Evolutionary conservation across 1,284 basidiomycete species (phyloP).

Genomic region (Ganoderma sp.): DNA sequence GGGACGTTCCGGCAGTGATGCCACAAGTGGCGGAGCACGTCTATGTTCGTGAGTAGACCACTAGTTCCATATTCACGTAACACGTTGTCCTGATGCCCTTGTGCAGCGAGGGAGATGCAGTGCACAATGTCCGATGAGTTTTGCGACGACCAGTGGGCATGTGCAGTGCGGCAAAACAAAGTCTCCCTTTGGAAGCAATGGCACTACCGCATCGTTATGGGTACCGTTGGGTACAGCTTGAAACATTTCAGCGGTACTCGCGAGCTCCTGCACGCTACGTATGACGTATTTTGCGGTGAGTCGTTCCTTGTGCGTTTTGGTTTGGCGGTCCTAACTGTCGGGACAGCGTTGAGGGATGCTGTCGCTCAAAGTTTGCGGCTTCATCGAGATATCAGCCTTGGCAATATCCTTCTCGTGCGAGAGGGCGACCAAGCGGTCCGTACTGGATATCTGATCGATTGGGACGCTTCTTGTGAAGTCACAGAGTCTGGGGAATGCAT

Average conservation of each 20-base stretch:
- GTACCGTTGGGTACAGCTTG: conserved; percentile 18
- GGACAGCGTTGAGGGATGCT: conserved; percentile 19
- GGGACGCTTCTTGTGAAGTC: conserved; percentile 15
- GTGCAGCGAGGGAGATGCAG: conserved; percentile 3
- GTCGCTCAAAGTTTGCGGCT: conserved; percentile 6
- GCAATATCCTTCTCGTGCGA: conserved; percentile 21
- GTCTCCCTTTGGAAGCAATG: neutral
- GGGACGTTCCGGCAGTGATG: neutral
- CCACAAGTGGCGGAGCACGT: neutral
- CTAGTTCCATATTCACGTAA: neutral
- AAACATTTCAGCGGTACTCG: conserved; percentile 4
- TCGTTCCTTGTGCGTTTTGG: neutral
- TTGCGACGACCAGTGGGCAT: neutral
- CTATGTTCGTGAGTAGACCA: neutral
- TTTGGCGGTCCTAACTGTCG: neutral
- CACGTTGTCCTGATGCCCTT: neutral
- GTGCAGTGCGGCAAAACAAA: neutral
- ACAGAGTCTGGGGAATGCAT: conserved; percentile 6
- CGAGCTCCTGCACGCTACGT: conserved; percentile 18
- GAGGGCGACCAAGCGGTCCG: conserved; percentile 6
- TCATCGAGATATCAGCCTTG: conserved; percentile 23
- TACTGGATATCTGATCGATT: conserved; percentile 21
- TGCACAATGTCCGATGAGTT: neutral
- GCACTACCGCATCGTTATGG: conserved; percentile 22
- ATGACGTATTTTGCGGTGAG: conserved; percentile 21